These are phyloP conservation scores for Smittium culicis DNA, from an alignment of 371 early-diverging fungal genomes.

Conservation along the genomic window DNA sequence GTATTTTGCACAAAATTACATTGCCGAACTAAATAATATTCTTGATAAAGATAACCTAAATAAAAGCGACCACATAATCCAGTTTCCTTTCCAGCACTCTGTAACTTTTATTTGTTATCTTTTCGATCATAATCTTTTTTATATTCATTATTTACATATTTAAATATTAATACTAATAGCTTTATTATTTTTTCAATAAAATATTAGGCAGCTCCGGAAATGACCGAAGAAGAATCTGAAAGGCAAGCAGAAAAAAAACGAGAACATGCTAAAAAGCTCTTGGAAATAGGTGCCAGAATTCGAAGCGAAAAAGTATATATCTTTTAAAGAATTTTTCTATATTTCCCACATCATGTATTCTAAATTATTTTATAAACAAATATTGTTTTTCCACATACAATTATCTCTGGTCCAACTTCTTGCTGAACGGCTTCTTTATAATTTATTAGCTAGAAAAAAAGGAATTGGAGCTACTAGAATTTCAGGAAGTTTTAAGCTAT, in stretches of 20 bases:
- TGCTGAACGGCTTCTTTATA: not conserved
- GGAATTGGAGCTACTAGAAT: conserved; percentile 27
- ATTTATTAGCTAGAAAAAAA: conserved; percentile 30
- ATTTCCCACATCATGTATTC: not conserved
- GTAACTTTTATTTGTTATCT: not conserved
- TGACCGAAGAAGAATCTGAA: conserved; percentile 60
- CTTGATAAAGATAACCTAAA: conserved; percentile 16
- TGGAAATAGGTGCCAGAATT: conserved; percentile 62
- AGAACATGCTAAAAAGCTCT: conserved; percentile 55
- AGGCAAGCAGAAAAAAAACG: conserved; percentile 54
- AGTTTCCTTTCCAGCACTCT: conserved; percentile 31
- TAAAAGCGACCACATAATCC: conserved; percentile 20
- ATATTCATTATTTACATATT: too few species aligned
- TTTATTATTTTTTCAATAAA: not conserved
- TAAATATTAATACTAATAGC: conserved; percentile 2
- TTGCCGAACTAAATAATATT: conserved; percentile 37
- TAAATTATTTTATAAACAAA: not conserved
- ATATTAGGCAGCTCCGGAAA: conserved; percentile 41
- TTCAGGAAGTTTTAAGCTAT: conserved; percentile 24
- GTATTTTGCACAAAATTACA: conserved; percentile 62
- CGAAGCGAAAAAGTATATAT: conserved; percentile 52
- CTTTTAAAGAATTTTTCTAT: too few species aligned
- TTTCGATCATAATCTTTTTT: too few species aligned
- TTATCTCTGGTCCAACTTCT: too few species aligned
- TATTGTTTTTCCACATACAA: too few species aligned